Evolutionary conservation across 176 grass and related monocot genomes (phyloP).

Genomic region (Eleusine indica): DNA sequence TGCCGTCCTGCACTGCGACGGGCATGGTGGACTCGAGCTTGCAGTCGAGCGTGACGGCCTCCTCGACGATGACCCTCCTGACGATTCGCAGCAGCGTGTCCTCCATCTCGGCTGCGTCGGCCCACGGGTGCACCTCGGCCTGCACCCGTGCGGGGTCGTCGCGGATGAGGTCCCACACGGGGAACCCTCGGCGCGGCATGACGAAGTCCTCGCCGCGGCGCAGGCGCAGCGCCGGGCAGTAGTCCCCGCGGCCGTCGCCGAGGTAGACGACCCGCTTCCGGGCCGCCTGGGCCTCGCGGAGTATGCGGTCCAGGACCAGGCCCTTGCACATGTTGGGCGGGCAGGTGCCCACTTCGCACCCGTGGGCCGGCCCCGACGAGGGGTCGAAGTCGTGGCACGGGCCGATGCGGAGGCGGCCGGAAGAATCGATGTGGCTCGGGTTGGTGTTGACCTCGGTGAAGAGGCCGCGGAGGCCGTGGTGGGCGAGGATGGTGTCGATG

Average conservation of each 20-base stretch:
- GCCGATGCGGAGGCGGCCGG: conserved; percentile 62
- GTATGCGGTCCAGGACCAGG: conserved; percentile 58
- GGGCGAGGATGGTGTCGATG: conserved; percentile 77
- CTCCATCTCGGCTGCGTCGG: conserved; percentile 58
- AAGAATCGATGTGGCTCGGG: conserved; percentile 57
- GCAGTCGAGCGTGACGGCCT: conserved; percentile 45
- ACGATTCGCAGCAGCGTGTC: conserved; percentile 61
- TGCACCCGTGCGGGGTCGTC: conserved; percentile 53
- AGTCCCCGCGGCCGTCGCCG: conserved; percentile 83
- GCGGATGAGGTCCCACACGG: conserved; percentile 78
- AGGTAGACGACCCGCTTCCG: conserved; percentile 76
- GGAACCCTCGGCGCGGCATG: conserved; percentile 75
- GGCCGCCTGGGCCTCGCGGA: background rate
- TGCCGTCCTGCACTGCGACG: conserved; percentile 43
- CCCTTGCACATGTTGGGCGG: conserved; percentile 99
- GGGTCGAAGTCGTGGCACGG: conserved; percentile 67
- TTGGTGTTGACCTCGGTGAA: conserved; percentile 94
- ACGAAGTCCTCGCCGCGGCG: conserved; percentile 56
- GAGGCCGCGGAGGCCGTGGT: conserved; percentile 67
- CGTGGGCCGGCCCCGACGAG: conserved; percentile 47
- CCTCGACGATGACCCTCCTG: conserved; percentile 40
- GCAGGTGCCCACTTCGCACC: conserved; percentile 64
- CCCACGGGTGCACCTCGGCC: conserved; percentile 80
- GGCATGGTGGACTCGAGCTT: conserved; percentile 54
- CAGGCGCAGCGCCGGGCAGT: conserved; percentile 75